Evolutionary conservation across 257 asterid genomes (phyloP).

Genomic region (Solanum habrochaites): DNA sequence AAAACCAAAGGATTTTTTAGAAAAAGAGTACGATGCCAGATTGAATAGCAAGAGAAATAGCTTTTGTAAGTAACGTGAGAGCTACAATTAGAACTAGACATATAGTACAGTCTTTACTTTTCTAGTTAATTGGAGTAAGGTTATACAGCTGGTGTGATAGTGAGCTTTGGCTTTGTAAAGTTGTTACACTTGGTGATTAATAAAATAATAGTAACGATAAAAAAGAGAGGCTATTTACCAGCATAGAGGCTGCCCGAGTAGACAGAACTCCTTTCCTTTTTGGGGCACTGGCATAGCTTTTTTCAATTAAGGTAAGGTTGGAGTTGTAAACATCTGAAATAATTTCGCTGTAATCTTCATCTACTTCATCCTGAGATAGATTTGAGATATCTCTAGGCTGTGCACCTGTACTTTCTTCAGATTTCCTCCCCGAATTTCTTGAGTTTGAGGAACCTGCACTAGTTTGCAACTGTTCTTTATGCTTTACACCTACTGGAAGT

Average conservation of each 20-base stretch:
- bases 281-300: conserved; percentile 20
- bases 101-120: neutral
- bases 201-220: neutral
- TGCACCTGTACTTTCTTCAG: conserved; percentile 12
- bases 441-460: conserved; percentile 22
- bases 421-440: conserved; percentile 25
- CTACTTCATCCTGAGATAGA: conserved; percentile 29
- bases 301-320: conserved; percentile 21
- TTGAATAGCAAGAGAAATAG: neutral
- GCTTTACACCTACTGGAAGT: conserved; percentile 87
- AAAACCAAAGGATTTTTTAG: neutral
- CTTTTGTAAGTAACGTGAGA: neutral
- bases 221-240: conserved; percentile 33
- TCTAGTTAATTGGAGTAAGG: neutral
- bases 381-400: conserved; percentile 20
- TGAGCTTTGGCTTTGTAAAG: neutral
- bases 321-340: conserved; percentile 14
- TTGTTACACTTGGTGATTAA: neutral
- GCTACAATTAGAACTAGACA: neutral
- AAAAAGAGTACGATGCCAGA: neutral
- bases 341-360: conserved; percentile 22
- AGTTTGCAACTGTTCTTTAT: conserved; percentile 31
- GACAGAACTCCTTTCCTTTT: conserved; percentile 82
- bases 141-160: neutral
- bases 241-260: conserved; percentile 86